Base-by-base conservation (phyloP, 2,329 filamentous ascomycete genomes). In the Alternaria ventricosa region DNA sequence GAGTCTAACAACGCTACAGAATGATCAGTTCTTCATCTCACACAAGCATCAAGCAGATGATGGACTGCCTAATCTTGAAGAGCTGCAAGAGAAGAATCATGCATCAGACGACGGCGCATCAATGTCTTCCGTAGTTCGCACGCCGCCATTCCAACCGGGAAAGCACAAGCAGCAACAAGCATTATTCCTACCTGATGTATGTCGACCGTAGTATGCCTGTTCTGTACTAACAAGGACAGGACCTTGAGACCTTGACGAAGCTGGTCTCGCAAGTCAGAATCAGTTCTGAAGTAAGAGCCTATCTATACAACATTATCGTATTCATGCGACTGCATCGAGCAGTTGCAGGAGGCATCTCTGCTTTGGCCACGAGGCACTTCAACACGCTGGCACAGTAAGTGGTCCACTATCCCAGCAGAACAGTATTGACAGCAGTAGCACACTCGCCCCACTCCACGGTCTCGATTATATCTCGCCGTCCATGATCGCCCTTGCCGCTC, bases 311-410 rank as follows among this genome's bases (percentile, higher is more conserved):
- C 79, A 88, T 98, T 41, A 84, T 95, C 55, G 88, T 94, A 4
- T 97, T 97, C 77, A 85, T 98, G 69, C 90, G 96, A 27, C 87
- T 96, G 78, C 94, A 97, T 80, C 90, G 95, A 57, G 94, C 93
- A 53, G 92, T 97, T 25, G 87, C 87, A 18, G 88, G 90, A 13
- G 93, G 94, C 45, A 87, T 97, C 55, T 91, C 92, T 12, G 90
- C 95, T 0, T 81, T 86, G 43, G 93, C 94, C 1, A 97, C 94
- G 2, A 88, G 88, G 51, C 90, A 97, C 74, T 90, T 98, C 61
- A 86, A 88, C 46, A 84, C 86, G 66, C 84, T 97, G 47, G 84
- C 88, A 67, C 88, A 85, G 82, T 89, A 74, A 30, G 55, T 64
- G 6, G 50, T 44, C 4, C 7, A 5, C 22, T 15, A 23, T 12